Conservation (phyloP, 345 rosid species). For the Mallotus nudiflorus region DNA sequence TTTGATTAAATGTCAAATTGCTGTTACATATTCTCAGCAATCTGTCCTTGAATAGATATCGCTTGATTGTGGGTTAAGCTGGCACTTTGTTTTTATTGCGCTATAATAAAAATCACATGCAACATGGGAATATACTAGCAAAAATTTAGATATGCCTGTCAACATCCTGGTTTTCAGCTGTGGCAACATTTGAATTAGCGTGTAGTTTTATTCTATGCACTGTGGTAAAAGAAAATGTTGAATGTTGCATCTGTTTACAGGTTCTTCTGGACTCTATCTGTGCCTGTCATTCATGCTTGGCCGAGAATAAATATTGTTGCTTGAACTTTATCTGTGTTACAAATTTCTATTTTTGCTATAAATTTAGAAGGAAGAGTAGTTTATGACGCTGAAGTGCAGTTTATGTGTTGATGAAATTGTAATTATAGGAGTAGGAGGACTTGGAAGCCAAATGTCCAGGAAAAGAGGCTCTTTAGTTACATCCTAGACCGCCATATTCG, state of each 20-base stretch:
- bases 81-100: neutral
- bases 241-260: neutral
- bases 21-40: neutral
- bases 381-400: conserved; percentile 10
- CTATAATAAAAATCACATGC: neutral
- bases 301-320: neutral
- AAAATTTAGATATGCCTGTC: neutral
- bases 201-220: neutral
- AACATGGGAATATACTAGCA: too few species aligned
- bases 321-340: neutral
- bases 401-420: conserved; percentile 3
- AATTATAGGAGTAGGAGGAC: conserved; percentile 63
- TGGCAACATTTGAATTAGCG: neutral
- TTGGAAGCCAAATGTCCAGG: conserved; percentile 96
- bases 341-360: neutral
- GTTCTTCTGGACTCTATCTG: neutral
- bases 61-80: neutral
- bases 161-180: neutral
- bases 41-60: neutral
- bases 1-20: neutral
- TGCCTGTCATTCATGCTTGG: neutral
- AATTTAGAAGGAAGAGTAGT: conserved; percentile 5
- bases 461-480: conserved; percentile 90
- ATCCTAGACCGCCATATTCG: conserved; percentile 83
- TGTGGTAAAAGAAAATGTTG: neutral